Base-by-base conservation (phyloP, 2,329 filamentous ascomycete genomes). In the Trichoderma sp. region DNA sequence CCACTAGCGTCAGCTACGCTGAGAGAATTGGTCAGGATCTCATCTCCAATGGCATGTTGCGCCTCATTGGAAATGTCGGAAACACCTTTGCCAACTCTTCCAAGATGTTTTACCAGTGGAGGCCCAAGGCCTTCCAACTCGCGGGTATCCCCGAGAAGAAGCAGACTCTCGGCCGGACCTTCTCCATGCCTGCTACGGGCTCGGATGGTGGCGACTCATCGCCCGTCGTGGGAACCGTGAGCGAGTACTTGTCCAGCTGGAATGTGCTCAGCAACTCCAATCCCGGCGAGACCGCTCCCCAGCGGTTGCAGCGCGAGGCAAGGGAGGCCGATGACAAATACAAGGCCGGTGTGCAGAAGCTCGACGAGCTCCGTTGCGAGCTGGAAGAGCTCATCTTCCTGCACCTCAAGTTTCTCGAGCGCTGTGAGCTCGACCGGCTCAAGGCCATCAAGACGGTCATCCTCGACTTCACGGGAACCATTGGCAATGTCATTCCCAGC, bases 371-470 rank as follows among this genome's bases (percentile, higher is more conserved):
- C 76, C 89, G 95, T 50, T 98, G 95, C 81, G 93, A 92, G 67
- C 84, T 99, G n/a, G 95, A 99, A 80, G 93, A 99, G 79, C 90
- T 93, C 67, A 97, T 99, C 78, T 89, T 97, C 71, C 86, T 94
- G 58, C 94, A 98, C 76, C 86, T 99, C 72, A 93, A 90, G 77
- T 99, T 97, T 80, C 92, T 99, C 80, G 95, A 99, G 83, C 92
- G 94, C 70, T 99, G 95, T 78, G 95, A 99, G 80, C 83, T 98
- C 70, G 96, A 99, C 79, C 89, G 96, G 70, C 85, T 99, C 58
- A 98, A 97, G 84, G 95, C 96, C 22, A 95, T 99, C 84, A 98
- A 99, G 84, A 94, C 94, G 27, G 96, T 99, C 63, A 90, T 99
- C 70, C 87, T 99, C 52, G 96, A 99, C 80, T 98, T 99, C 79